Percentiles rank a stretch among this genome's conserved stretches.
These are phyloP conservation scores for Sanghuangporus weigelae DNA, from an alignment of 1,284 basidiomycete genomes.

Conservation along the genomic window DNA sequence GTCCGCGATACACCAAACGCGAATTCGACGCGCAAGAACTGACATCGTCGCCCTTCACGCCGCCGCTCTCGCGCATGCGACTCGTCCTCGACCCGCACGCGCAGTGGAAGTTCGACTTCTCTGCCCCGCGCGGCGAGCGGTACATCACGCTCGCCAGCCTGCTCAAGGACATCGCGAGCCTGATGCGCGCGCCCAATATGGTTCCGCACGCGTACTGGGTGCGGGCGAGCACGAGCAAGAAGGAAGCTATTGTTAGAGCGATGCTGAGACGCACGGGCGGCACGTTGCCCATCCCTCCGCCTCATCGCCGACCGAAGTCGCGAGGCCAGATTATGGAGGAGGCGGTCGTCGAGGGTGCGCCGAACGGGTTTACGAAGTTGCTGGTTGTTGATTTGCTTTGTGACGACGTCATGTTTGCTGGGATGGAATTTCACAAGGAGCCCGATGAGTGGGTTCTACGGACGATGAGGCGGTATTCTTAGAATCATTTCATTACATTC, in stretches of 20 bases:
- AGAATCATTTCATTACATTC: neutral
- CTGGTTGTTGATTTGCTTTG: conserved; percentile 5
- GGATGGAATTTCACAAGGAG: conserved; percentile 10
- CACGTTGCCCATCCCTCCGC: neutral
- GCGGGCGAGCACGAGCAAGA: neutral
- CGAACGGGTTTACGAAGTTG: conserved; percentile 3
- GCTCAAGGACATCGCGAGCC: neutral
- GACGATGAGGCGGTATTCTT: conserved; percentile 1
- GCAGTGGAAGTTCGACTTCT: conserved; percentile 9
- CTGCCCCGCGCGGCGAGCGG: neutral
- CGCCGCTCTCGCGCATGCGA: conserved; percentile 6
- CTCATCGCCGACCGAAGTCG: conserved; percentile 1
- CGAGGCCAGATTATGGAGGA: conserved; percentile 10
- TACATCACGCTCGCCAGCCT: conserved; percentile 6
- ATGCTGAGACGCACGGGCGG: conserved; percentile 6
- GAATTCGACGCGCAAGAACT: conserved; percentile 4
- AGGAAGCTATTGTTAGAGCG: neutral
- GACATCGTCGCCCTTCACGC: conserved; percentile 5
- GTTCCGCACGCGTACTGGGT: conserved; percentile 11
- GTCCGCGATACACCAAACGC: conserved; percentile 6
- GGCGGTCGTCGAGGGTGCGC: conserved; percentile 6
- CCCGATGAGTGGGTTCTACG: conserved; percentile 12
- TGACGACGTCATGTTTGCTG: conserved; percentile 10
- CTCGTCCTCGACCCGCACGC: conserved; percentile 3
- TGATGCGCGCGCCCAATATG: conserved; percentile 7